Evolutionary conservation across 2,329 filamentous ascomycete genomes (phyloP).

Genomic region (Monosporascus sp.): DNA sequence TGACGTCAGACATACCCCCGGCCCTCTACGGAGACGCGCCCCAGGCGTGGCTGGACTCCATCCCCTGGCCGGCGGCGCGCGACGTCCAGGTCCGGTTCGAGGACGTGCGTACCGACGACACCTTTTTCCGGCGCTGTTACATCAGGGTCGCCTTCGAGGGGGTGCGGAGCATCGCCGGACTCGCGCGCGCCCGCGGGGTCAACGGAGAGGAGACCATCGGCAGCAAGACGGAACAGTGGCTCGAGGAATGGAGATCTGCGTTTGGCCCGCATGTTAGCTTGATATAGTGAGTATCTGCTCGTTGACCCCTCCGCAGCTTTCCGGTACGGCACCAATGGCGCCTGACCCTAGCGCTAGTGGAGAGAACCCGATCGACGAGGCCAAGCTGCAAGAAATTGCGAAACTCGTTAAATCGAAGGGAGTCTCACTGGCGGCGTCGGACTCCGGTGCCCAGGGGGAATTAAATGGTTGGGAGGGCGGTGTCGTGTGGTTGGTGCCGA

Average conservation of each 20-base stretch:
- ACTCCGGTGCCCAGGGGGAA: neutral
- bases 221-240: conserved; percentile 12
- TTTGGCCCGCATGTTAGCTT: conserved; percentile 28
- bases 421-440: neutral
- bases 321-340: neutral
- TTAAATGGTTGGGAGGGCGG: conserved; percentile 22
- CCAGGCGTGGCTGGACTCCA: conserved; percentile 23
- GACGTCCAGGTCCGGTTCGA: conserved; percentile 15
- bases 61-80: conserved; percentile 11
- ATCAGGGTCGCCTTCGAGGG: conserved; percentile 17
- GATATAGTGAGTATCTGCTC: conserved; percentile 23
- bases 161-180: conserved; percentile 15
- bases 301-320: neutral
- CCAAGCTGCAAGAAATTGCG: neutral
- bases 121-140: conserved; percentile 25
- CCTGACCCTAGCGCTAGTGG: neutral
- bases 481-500: conserved; percentile 26
- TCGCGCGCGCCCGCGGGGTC: conserved; percentile 22
- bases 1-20: conserved; percentile 22
- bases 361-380: neutral
- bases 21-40: conserved; percentile 15
- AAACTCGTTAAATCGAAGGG: neutral
- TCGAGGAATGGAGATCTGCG: conserved; percentile 18
- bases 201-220: conserved; percentile 9
- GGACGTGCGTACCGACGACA: conserved; percentile 17